Base-by-base conservation (phyloP, 257 asterid genomes). In the Solanum megistacrolobum region DNA sequence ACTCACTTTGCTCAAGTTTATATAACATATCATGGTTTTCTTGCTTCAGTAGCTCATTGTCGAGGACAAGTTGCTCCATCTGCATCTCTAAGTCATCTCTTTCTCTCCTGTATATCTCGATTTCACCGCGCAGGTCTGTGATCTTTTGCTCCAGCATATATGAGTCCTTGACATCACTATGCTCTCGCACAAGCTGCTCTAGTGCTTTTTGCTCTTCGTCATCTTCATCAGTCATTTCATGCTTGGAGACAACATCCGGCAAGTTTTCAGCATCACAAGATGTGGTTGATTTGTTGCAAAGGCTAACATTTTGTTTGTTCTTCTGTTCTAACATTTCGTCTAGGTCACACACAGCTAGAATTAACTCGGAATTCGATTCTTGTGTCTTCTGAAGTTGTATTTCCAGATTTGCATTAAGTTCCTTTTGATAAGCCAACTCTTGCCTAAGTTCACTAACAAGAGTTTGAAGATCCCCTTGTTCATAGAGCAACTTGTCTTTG, bases 21-120 rank as follows among this genome's bases (percentile, higher is more conserved):
- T 93, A 90, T 2, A 94, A 90, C 91, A 96, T 92, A 46, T 94
- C 97, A 34, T 97, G 98, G 89, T 94, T 95, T 92, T 96, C 99
- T 91, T 97, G 99, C 93, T 95, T 96, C 94, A 93, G 88, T 83
- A 96, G 95, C 92, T 97, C 99, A 29, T 97, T 96, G 87, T 97
- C 99, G 35, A 97, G 98, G 27, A 98, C 98, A 35, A 97, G 95
- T 92, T 97, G 99, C 92, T 97, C 99, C 98, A 94, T 96, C 88
- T 95, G 99, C 94, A 92, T 93, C 93, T 96, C 98, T 10, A 95
- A 52, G 78, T 96, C 98, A 39, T 97, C 98, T 91, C 89, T 95
- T 48, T 96, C 99, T 86, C 97, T 90, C 92, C 88, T 93, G 88
- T 90, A 94, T 84, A 92, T 94, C 89, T 94, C 99, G 5, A 96